A percentile compares a stretch with the other conserved stretches of the same genome.
Evolutionary conservation across 108 stramenopile genomes (phyloP).

Genomic region (Pelagomonas calceolata): DNA sequence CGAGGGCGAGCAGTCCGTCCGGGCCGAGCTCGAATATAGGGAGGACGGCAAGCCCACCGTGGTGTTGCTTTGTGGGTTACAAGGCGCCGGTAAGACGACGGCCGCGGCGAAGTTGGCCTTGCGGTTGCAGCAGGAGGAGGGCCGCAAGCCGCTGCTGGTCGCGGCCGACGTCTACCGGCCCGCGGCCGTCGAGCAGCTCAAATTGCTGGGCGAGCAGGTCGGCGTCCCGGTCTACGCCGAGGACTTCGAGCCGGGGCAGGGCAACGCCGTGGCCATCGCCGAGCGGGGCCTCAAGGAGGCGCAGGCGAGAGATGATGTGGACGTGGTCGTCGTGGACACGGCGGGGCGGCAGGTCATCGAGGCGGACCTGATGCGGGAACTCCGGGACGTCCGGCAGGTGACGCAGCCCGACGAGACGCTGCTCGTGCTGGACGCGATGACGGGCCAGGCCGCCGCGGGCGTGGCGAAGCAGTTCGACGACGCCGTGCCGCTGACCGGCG

Average conservation of each 20-base stretch:
- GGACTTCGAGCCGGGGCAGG: slow-evolving; percentile 51
- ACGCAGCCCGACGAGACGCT: slow-evolving; percentile 80
- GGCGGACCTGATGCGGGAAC: slow-evolving; percentile 77
- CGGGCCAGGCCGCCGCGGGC: slow-evolving; percentile 89
- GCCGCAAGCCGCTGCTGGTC: slow-evolving; percentile 62
- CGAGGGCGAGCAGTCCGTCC: slow-evolving; percentile 1
- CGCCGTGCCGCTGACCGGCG: slow-evolving; percentile 80
- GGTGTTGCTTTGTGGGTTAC: slow-evolving; percentile 81
- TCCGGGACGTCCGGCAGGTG: slow-evolving; percentile 46
- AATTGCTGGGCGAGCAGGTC: slow-evolving; percentile 66
- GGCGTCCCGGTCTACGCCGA: slow-evolving; percentile 60
- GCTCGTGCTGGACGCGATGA: slow-evolving; percentile 95
- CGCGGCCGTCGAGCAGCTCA: slow-evolving; percentile 82
- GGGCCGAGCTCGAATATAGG: slow-evolving; percentile 38
- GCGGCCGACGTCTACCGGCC: slow-evolving; percentile 93
- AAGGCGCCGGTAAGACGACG: slow-evolving; percentile 91
- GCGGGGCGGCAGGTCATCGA: slow-evolving; percentile 92
- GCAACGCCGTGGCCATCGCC: slow-evolving; percentile 79
- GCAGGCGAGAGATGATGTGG: slow-evolving; percentile 60
- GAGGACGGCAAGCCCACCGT: slow-evolving; percentile 53
- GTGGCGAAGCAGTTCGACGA: slow-evolving; percentile 81
- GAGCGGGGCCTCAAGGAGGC: slow-evolving; percentile 60
- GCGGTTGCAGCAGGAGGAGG: slow-evolving; percentile 67
- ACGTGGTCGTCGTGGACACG: slow-evolving; percentile 89
- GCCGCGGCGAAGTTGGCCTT: slow-evolving; percentile 82